Conservation (phyloP, 306 rosid genomes). For the Purshia tridentata region DNA sequence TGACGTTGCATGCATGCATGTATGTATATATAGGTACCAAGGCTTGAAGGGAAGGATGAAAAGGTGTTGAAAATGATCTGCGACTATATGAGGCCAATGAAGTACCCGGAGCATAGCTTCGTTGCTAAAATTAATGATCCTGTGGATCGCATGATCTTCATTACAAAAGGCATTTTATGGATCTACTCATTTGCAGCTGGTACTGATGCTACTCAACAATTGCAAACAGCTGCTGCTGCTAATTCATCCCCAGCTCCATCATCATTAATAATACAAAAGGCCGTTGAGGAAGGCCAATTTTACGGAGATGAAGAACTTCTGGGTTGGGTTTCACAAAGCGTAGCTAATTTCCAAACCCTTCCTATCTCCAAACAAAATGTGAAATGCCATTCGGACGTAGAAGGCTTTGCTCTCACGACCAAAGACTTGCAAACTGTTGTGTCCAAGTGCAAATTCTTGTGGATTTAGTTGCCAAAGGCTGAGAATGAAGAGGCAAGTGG, state of each 20-base stretch:
- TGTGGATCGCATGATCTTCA: slow-evolving; percentile 17
- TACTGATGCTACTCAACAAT: background rate
- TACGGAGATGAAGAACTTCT: slow-evolving; percentile 18
- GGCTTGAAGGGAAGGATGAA: slow-evolving; percentile 4
- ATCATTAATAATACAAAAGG: background rate
- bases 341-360: background rate
- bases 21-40: slow-evolving; percentile 12
- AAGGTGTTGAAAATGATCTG: slow-evolving; percentile 4
- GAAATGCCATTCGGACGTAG: background rate
- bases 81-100: slow-evolving; percentile 19
- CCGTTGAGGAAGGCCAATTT: background rate
- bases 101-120: slow-evolving; percentile 11
- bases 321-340: background rate
- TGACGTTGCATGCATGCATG: no score
- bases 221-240: no score
- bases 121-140: slow-evolving; percentile 23
- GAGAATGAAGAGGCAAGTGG: no score
- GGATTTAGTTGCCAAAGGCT: background rate
- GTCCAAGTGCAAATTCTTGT: slow-evolving; percentile 5
- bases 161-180: slow-evolving; percentile 19
- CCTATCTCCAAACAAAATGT: background rate
- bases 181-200: background rate
- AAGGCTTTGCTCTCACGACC: background rate
- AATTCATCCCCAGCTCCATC: no score
- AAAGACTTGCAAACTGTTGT: background rate